Evolutionary conservation across 306 rosid species (phyloP).

Genomic region (Abrus precatorius): DNA sequence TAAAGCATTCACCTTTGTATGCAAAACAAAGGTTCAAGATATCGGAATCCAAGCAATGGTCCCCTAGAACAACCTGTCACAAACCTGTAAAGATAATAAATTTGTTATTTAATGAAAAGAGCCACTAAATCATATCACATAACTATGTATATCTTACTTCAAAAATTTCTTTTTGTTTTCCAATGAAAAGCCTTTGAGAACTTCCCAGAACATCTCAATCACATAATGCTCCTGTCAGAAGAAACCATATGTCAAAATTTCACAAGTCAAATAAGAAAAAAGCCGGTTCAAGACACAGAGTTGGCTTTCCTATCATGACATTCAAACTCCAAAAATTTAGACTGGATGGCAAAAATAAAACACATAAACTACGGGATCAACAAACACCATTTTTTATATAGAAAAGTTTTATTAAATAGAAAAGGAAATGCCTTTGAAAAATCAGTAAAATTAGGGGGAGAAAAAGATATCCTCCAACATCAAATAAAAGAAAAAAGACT

Average conservation of each 20-base stretch:
- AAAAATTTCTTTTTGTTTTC: constrained; percentile 90
- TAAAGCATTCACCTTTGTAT: constrained; percentile 80
- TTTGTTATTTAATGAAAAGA: constrained; percentile 37
- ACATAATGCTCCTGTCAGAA: constrained; percentile 86
- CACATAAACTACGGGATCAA: constrained; percentile 17
- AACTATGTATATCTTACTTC: constrained; percentile 69
- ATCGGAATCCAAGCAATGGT: constrained; percentile 92
- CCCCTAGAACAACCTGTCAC: constrained; percentile 99
- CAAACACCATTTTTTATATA: not conserved
- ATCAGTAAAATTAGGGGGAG: not conserved
- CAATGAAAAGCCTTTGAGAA: constrained; percentile 85
- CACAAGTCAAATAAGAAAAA: constrained; percentile 21
- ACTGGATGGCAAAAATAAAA: constrained; percentile 21
- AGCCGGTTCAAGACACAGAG: not conserved
- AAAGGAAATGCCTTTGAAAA: not conserved
- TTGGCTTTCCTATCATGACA: constrained; percentile 23
- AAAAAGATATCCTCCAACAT: constrained; percentile 11
- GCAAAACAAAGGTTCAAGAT: constrained; percentile 92
- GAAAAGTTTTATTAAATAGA: not conserved
- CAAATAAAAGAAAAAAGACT: not conserved
- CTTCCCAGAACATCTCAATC: constrained; percentile 94
- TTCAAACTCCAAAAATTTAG: constrained; percentile 28
- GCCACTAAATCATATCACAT: not conserved
- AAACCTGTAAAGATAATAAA: constrained; percentile 65
- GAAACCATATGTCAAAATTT: constrained; percentile 40